Evolutionary conservation across 2,329 filamentous ascomycete species (phyloP), one percentile per base, ranked within the genome.

Genomic region (Colletotrichum spinosum): DNA sequence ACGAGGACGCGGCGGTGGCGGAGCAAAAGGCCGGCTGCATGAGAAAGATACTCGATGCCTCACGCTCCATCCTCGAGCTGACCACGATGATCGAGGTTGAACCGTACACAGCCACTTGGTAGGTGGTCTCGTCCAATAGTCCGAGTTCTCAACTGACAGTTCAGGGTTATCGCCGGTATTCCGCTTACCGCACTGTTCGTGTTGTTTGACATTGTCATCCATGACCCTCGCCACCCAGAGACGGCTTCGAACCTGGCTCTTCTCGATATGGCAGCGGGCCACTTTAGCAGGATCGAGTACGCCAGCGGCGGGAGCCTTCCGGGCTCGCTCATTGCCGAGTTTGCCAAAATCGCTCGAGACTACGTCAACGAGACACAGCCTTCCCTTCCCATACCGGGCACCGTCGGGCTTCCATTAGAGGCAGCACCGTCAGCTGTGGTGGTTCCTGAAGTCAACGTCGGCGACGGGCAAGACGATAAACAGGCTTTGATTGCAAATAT

Each of bases 281-380:
- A 82, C 65, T 83, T 83, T 49, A 79, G 76, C 52, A 72, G 77
- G 8, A 69, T 82, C 8, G 81, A 82, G 65, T 78, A 75, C 55
- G 74, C 75, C 9, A 79, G 78, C 13, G 72, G 70, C 2, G 76
- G 78, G 1, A 71, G 72, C 3, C 67, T 82, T 0, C 79, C 77
- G 0, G 73, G 73, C 0, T 79, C 77, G 1, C 68, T 80, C 5
- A 69, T 81, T 4, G 71, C 76, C 2, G 76, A 80, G 45, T 80
- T 81, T 60, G 73, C 77, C 0, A 73, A 80, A 61, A 80, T 82
- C 51, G 80, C 80, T 0, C 71, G 79, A 2, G 76, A 81, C 45
- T 81, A 80, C 39, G 75, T 80, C 13, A 74, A 73, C 52, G 69
- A 44, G 46, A 61, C 69, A 11, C 69, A 67, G 37, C 62, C 55